Evolutionary conservation across 176 grass and related monocot genomes (phyloP), one percentile per base, ranked within the genome.

Genomic region (Thinopyrum elongatum): DNA sequence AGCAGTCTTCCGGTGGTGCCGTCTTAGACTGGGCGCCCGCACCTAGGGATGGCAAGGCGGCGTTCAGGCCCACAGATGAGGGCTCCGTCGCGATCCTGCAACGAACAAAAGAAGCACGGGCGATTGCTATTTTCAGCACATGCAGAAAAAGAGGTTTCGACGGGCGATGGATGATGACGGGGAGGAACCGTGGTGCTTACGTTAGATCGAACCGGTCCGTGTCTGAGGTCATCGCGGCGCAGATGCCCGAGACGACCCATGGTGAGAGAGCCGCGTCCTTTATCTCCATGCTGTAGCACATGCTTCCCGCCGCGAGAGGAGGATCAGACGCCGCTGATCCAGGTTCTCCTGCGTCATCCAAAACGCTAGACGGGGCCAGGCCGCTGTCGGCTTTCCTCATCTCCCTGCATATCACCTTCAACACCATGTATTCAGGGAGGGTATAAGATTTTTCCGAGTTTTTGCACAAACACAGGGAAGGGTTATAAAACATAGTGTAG

Each of bases 391-490:
- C 97, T 87, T 88, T 94, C 83, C 90, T 95, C 84, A 94, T 92
- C 88, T 99, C 97, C 86, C 88, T 92, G 70, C 94, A 99, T 89
- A 79, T 90, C 51, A 99, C 92, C 94, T 99, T 85, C 73, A 80
- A 34, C 44, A 68, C 22, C 4, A 83, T 27, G 17, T 22, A 0
- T 41, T 59, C 75, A 34, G 12, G 19, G 57, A 33, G 34, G 51
- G 16, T 16, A 49, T 16, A 1, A 49, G 14, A 49, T 49, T 49
- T 49, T 49, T 49, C 49, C 16, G 6, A 53, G 49, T 19, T 53
- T 53, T 53, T 19, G 49, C 49, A 19, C 16, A 53, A 53, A 53
- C 49, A 53, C 5, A 51, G 46, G 3, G 42, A 14, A 6, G 46
- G 4, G 15, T 6, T n/a, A 22, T n/a, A 27, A 12, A 44, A 34